Conservation (phyloP, 2,329 filamentous ascomycete species). For the Exophiala lecanii-corni region DNA sequence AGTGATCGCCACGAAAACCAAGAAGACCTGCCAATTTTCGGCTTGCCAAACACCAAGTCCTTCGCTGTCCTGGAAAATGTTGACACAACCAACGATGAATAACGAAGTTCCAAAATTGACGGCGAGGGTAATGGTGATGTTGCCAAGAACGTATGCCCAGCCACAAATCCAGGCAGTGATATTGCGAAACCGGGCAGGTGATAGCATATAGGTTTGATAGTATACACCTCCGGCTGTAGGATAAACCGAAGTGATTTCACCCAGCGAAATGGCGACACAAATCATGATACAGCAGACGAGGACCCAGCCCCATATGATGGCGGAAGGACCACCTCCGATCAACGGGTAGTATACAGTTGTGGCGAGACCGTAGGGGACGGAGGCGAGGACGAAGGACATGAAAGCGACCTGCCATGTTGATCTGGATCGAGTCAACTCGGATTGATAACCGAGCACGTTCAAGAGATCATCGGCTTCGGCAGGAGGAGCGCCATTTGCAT, state of each 20-base stretch:
- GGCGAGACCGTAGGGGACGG: slow-evolving; percentile 68
- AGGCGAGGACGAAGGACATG: slow-evolving; percentile 61
- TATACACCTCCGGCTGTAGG: slow-evolving; percentile 75
- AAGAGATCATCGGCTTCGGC: slow-evolving; percentile 17
- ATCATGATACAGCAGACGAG: slow-evolving; percentile 64
- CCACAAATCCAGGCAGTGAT: slow-evolving; percentile 67
- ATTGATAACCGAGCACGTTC: slow-evolving; percentile 20
- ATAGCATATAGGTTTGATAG: slow-evolving; percentile 73
- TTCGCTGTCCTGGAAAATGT: slow-evolving; percentile 48
- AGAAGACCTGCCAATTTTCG: slow-evolving; percentile 43
- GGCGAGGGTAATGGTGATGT: slow-evolving; percentile 77
- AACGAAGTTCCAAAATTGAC: slow-evolving; percentile 68
- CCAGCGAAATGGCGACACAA: slow-evolving; percentile 65
- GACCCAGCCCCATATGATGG: slow-evolving; percentile 71
- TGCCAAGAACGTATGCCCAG: slow-evolving; percentile 73
- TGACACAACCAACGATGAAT: slow-evolving; percentile 52
- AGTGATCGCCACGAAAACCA: slow-evolving; percentile 48
- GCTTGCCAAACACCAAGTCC: slow-evolving; percentile 44
- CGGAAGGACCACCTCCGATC: slow-evolving; percentile 60
- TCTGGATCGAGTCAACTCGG: slow-evolving; percentile 17
- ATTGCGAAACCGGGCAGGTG: slow-evolving; percentile 56
- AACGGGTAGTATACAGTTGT: slow-evolving; percentile 67
- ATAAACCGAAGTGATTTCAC: slow-evolving; percentile 71
- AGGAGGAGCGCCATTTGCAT: not conserved
- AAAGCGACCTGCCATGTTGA: slow-evolving; percentile 24